Evolutionary conservation across 768 basidiomycete genomes (phyloP).

Genomic region (Auriscalpium orientale): DNA sequence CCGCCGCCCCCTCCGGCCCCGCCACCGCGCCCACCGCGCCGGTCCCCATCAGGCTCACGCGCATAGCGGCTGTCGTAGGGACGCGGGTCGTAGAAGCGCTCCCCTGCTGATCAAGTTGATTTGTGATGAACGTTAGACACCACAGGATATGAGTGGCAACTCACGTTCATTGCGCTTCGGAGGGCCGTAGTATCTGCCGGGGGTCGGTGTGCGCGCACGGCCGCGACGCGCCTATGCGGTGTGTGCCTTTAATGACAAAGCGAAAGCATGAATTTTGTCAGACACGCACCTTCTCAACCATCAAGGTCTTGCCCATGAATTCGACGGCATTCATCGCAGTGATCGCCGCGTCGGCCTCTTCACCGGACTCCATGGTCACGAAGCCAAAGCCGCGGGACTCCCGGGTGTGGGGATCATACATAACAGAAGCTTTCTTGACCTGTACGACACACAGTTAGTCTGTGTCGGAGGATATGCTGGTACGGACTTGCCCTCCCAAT

Average conservation of each 20-base stretch:
- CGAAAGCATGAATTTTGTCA: neutral
- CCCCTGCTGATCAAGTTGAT: slow-evolving; percentile 35
- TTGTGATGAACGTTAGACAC: neutral
- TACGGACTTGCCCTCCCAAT: slow-evolving; percentile 63
- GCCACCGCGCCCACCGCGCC: slow-evolving; percentile 37
- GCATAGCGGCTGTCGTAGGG: slow-evolving; percentile 87
- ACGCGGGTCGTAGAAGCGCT: slow-evolving; percentile 86
- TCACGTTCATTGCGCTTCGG: slow-evolving; percentile 71
- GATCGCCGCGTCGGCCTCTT: slow-evolving; percentile 90
- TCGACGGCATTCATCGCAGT: slow-evolving; percentile 78
- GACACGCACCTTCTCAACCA: slow-evolving; percentile 74
- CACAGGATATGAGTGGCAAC: neutral
- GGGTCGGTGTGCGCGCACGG: slow-evolving; percentile 87
- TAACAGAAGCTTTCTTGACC: slow-evolving; percentile 57
- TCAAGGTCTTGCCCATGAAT: slow-evolving; percentile 79
- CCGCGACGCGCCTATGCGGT: slow-evolving; percentile 70
- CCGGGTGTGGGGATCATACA: slow-evolving; percentile 60
- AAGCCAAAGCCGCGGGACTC: slow-evolving; percentile 84
- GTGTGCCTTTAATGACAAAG: neutral
- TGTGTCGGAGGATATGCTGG: neutral
- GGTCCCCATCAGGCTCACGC: slow-evolving; percentile 50
- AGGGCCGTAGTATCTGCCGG: slow-evolving; percentile 90
- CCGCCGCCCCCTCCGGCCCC: slow-evolving; percentile 24
- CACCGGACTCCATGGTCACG: slow-evolving; percentile 74
- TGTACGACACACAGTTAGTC: slow-evolving; percentile 20